phyloP scores from a whole-genome alignment of 1,139 yeast species.

The Scheffersomyces cryptocercus region DNA sequence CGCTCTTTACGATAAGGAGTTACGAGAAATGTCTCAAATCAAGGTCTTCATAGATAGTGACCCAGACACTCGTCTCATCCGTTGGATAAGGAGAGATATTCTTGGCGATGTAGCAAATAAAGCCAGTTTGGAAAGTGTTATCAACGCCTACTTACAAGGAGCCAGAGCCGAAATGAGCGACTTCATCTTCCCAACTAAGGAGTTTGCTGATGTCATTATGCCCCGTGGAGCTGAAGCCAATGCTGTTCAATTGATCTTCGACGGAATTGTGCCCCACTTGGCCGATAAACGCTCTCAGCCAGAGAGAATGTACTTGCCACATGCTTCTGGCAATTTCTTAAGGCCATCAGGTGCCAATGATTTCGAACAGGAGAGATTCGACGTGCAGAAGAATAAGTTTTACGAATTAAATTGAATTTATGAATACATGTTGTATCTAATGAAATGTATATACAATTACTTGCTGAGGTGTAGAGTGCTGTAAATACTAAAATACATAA shows the following conservation, averaged over 20 bases:
- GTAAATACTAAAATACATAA: not conserved
- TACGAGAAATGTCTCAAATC: conserved; percentile 62
- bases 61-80: conserved; percentile 76
- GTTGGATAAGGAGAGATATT: conserved; percentile 63
- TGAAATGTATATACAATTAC: no score
- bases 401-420: conserved; percentile 41
- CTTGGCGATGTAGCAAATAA: conserved; percentile 15
- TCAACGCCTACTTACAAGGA: conserved; percentile 60
- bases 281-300: conserved; percentile 31
- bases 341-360: conserved; percentile 22
- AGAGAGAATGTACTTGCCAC: conserved; percentile 14
- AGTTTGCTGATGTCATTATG: conserved; percentile 76
- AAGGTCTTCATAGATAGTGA: conserved; percentile 84
- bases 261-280: conserved; percentile 55
- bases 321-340: conserved; percentile 15
- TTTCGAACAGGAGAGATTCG: conserved; percentile 42
- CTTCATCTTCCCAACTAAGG: conserved; percentile 74
- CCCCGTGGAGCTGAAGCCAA: conserved; percentile 70
- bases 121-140: conserved; percentile 45
- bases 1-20: conserved; percentile 65
- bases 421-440: not conserved
- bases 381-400: conserved; percentile 51
- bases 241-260: conserved; percentile 71
- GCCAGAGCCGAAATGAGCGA: conserved; percentile 79
- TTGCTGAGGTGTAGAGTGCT: not conserved